These are phyloP conservation scores for Quercus bicolor DNA, from an alignment of 306 rosid genomes.

Conservation along the genomic window DNA sequence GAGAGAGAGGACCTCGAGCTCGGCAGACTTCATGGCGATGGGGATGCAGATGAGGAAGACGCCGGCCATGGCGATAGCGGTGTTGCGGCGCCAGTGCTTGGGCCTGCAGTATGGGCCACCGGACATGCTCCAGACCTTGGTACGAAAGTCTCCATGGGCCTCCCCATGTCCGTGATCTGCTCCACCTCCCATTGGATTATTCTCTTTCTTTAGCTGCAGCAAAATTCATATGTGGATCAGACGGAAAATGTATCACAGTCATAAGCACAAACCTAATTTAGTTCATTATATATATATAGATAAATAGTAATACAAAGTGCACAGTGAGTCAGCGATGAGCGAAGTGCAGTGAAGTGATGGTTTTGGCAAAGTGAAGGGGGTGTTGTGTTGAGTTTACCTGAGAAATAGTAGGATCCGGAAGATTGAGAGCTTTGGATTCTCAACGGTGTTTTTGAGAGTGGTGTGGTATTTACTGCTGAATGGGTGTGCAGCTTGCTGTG, in stretches of 20 bases:
- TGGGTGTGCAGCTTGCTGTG: too few relatives aligned
- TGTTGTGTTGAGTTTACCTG: too few relatives aligned
- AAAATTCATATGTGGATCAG: constrained; percentile 1
- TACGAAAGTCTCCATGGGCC: constrained; percentile 66
- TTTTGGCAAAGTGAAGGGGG: too few relatives aligned
- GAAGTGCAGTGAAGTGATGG: too few relatives aligned
- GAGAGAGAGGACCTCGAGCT: constrained; percentile 66
- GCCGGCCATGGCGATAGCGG: constrained; percentile 88
- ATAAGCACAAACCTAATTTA: constrained; percentile 40
- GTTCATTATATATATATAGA: not conserved
- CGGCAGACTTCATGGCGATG: constrained; percentile 88
- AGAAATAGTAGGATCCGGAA: too few relatives aligned
- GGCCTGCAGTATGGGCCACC: constrained; percentile 96
- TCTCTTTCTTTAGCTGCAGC: not conserved
- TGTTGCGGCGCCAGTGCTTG: constrained; percentile 94
- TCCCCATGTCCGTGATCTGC: constrained; percentile 62
- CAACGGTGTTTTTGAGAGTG: too few relatives aligned
- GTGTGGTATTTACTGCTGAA: too few relatives aligned
- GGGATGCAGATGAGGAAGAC: constrained; percentile 87
- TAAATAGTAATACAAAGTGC: not conserved
- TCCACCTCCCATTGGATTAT: constrained; percentile 53
- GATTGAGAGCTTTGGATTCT: too few relatives aligned
- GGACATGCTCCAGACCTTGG: constrained; percentile 90
- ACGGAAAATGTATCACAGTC: constrained; percentile 18
- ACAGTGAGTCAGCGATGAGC: too few relatives aligned